phyloP scores from a whole-genome alignment of 2,329 filamentous ascomycete species.

The Alternaria triticina region DNA sequence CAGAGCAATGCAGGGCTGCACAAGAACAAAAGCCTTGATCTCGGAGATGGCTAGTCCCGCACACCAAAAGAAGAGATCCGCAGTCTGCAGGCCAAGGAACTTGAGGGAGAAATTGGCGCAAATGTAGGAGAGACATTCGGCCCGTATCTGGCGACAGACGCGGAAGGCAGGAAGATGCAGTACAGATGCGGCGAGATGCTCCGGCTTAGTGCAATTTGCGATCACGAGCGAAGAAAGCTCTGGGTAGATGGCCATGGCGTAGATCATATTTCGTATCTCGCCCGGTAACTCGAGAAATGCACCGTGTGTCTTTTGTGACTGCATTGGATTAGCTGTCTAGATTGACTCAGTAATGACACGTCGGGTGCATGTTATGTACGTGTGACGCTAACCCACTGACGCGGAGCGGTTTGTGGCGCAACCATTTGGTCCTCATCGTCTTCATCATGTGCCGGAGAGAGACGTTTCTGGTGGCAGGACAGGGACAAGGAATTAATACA shows the following conservation, averaged over 20 bases:
- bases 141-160: constrained; percentile 24
- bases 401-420: background rate
- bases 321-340: background rate
- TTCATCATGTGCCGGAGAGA: background rate
- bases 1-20: background rate
- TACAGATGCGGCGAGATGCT: constrained; percentile 14
- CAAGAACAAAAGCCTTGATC: constrained; percentile 5
- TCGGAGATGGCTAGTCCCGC: background rate
- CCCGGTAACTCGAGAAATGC: constrained; percentile 27
- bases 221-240: constrained; percentile 6
- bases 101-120: constrained; percentile 18
- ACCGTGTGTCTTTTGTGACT: background rate
- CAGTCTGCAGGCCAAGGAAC: constrained; percentile 10
- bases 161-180: constrained; percentile 27
- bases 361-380: background rate
- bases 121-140: constrained; percentile 28
- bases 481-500: background rate
- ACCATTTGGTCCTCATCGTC: background rate
- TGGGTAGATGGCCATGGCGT: constrained; percentile 19
- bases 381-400: background rate
- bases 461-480: background rate
- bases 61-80: constrained; percentile 12
- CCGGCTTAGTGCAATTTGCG: background rate
- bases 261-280: constrained; percentile 33
- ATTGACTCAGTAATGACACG: background rate